Evolutionary conservation across 2,329 filamentous ascomycete species (phyloP).

Genomic region (Trichoderma aggressivum): DNA sequence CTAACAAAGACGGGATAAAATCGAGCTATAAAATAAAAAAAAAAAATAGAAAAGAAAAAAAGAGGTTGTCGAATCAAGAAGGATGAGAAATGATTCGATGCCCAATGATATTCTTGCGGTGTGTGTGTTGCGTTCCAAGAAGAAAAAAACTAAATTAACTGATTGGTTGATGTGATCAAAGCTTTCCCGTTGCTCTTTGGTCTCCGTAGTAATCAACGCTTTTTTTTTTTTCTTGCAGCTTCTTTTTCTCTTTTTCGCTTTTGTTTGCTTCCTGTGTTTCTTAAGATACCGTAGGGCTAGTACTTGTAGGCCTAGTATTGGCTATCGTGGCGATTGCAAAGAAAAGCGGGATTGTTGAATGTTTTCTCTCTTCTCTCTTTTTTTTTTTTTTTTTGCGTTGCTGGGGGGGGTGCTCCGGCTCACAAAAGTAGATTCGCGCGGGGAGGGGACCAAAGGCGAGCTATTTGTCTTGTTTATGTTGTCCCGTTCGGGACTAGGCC

Average conservation of each 20-base stretch:
- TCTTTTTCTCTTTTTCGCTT: background rate
- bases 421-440: background rate
- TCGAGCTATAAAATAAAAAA: background rate
- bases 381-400: background rate
- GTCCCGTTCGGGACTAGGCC: conserved; percentile 16
- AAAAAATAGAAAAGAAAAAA: background rate
- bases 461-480: conserved; percentile 21
- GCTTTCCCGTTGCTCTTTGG: background rate
- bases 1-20: background rate
- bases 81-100: background rate
- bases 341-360: conserved; percentile 14
- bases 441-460: background rate
- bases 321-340: background rate
- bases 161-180: background rate
- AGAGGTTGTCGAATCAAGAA: conserved; percentile 2
- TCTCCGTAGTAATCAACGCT: background rate
- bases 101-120: conserved; percentile 15
- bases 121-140: conserved; percentile 10
- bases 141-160: background rate
- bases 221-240: background rate
- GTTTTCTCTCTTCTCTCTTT: background rate
- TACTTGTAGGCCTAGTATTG: background rate
- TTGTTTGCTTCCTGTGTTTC: background rate
- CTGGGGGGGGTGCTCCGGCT: background rate
- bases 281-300: background rate